These are phyloP conservation scores for Pythium chondricola DNA, from an alignment of 352 stramenopile genomes.

Conservation along the genomic window DNA sequence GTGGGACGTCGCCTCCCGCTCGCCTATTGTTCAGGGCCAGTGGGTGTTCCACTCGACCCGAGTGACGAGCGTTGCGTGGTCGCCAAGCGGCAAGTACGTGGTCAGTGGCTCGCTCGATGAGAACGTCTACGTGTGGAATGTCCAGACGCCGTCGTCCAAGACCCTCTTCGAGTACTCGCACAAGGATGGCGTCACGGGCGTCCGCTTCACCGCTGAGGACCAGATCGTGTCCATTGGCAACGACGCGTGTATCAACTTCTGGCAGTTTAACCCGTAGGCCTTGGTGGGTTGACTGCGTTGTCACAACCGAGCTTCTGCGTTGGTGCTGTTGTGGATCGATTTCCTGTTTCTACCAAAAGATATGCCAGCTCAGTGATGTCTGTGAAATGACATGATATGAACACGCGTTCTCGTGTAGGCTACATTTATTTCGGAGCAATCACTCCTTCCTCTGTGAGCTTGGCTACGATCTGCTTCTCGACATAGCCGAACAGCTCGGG, in stretches of 20 bases:
- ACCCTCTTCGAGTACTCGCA: conserved; percentile 70
- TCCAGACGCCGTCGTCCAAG: conserved; percentile 68
- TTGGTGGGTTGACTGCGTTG: not conserved
- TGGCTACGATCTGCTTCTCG: conserved; percentile 52
- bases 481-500: conserved; percentile 68
- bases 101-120: conserved; percentile 93
- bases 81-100: conserved; percentile 86
- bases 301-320: too few species aligned
- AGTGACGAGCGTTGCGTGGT: conserved; percentile 93
- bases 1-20: conserved; percentile 77
- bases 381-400: too few species aligned
- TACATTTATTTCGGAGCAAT: conserved; percentile 18
- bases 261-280: conserved; percentile 39
- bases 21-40: conserved; percentile 83
- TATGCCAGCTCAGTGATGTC: too few species aligned
- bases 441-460: conserved; percentile 44
- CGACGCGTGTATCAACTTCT: conserved; percentile 77
- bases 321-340: too few species aligned
- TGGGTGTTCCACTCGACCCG: conserved; percentile 97
- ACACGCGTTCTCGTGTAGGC: too few species aligned
- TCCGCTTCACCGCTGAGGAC: conserved; percentile 66
- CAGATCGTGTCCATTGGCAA: conserved; percentile 77
- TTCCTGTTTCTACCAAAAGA: too few species aligned
- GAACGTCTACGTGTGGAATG: conserved; percentile 95
- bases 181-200: conserved; percentile 74